These are phyloP conservation scores for Kuraishia molischiana DNA, from an alignment of 805 yeast species.

Conservation along the genomic window DNA sequence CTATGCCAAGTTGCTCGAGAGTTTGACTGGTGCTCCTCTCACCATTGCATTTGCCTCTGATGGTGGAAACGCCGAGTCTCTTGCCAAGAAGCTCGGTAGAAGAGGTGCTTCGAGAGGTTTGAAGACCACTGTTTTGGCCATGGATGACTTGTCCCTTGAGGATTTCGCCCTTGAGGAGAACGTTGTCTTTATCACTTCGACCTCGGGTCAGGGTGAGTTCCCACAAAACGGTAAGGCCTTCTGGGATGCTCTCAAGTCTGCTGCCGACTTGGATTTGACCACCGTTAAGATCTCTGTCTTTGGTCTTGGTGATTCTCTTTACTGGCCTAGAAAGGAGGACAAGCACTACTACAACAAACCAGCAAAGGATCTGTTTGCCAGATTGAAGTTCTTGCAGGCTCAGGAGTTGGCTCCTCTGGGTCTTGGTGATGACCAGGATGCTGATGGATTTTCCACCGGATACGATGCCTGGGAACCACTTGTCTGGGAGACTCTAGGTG, in stretches of 20 bases:
- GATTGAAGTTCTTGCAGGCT: conserved; percentile 64
- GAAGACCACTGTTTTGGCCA: conserved; percentile 51
- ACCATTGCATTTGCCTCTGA: conserved; percentile 84
- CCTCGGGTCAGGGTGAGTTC: conserved; percentile 84
- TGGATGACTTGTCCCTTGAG: conserved; percentile 67
- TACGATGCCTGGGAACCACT: conserved; percentile 77
- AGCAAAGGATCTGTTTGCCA: conserved; percentile 57
- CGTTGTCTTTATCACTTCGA: conserved; percentile 59
- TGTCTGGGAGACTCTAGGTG: conserved; percentile 85
- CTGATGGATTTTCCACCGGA: conserved; percentile 92
- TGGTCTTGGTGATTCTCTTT: conserved; percentile 74
- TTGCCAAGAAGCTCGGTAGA: conserved; percentile 70
- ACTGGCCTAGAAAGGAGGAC: conserved; percentile 98
- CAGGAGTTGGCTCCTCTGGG: conserved; percentile 67
- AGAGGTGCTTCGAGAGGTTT: conserved; percentile 77
- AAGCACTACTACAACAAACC: conserved; percentile 92
- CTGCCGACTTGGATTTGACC: conserved; percentile 58
- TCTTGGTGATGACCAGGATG: conserved; percentile 94
- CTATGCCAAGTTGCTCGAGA: conserved; percentile 66
- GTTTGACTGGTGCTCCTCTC: conserved; percentile 86
- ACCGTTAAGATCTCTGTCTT: conserved; percentile 50
- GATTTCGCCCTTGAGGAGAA: conserved; percentile 65
- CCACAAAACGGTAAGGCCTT: conserved; percentile 73
- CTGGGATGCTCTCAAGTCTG: conserved; percentile 60
- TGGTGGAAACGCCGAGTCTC: conserved; percentile 78